These are phyloP conservation scores for Xylogone sp. DNA, from an alignment of 2,329 filamentous ascomycete species.

Conservation along the genomic window DNA sequence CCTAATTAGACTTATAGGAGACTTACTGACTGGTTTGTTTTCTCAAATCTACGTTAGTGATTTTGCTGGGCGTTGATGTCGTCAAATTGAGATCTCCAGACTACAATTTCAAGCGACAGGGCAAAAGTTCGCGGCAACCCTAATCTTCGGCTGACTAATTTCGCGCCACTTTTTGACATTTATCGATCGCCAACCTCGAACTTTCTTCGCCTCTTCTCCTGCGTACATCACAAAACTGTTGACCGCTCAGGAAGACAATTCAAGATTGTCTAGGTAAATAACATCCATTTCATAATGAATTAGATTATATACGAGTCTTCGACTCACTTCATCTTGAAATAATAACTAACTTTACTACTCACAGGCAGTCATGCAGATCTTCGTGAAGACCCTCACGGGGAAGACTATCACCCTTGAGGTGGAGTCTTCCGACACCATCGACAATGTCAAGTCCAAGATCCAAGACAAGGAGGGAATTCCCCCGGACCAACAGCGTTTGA, in stretches of 20 bases:
- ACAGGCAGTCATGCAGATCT: conserved; percentile 44
- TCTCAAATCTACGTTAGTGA: conserved; percentile 4
- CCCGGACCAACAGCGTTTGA: conserved; percentile 97
- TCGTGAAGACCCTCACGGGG: conserved; percentile 76
- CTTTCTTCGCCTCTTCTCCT: conserved; percentile 6
- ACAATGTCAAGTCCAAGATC: conserved; percentile 99
- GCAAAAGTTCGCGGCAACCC: conserved; percentile 1
- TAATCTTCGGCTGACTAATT: conserved; percentile 1
- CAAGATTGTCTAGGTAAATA: conserved; percentile 26
- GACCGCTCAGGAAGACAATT: conserved; percentile 29
- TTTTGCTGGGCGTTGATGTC: conserved; percentile 7
- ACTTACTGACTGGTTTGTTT: conserved; percentile 6
- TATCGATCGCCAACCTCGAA: conserved; percentile 4
- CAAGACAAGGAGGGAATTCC: conserved; percentile 99
- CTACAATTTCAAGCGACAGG: neutral
- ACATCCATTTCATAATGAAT: neutral
- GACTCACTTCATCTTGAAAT: neutral
- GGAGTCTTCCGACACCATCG: conserved; percentile 98
- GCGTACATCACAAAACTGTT: conserved; percentile 6
- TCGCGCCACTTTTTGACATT: neutral
- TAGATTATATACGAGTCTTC: neutral
- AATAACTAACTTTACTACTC: neutral
- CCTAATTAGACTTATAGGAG: too few species aligned
- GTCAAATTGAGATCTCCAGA: neutral
- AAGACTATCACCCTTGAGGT: conserved; percentile 99